Percentiles rank a stretch among this genome's conserved stretches.
Conservation (phyloP, 2,329 filamentous ascomycete species). For the Colletotrichum sp. region DNA sequence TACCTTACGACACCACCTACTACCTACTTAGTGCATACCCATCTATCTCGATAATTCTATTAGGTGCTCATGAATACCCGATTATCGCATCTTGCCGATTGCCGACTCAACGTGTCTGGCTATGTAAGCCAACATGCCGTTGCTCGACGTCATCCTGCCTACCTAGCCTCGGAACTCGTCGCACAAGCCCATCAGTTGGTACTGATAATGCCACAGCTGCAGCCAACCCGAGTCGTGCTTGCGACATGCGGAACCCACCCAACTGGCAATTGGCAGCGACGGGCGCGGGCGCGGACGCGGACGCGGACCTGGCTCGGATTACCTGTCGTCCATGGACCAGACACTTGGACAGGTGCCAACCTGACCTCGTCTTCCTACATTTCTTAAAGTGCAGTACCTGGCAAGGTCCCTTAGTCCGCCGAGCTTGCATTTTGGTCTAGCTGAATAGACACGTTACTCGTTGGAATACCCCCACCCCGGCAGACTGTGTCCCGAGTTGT, state of each 20-base stretch:
- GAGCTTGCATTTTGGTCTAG: not conserved
- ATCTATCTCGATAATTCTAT: not conserved
- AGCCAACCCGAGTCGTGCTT: not conserved
- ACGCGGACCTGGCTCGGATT: not conserved
- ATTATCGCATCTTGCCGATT: not conserved
- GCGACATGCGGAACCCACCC: not conserved
- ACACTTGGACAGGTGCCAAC: not conserved
- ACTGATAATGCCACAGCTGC: not conserved
- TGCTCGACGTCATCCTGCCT: not conserved
- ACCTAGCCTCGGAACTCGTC: not conserved
- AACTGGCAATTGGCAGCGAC: not conserved
- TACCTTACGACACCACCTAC: not conserved
- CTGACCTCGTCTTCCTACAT: not conserved
- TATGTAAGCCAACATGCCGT: not conserved
- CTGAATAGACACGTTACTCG: not conserved
- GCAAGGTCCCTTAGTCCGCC: not conserved
- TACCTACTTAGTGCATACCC: not conserved
- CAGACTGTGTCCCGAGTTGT: not conserved
- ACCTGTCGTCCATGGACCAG: not conserved
- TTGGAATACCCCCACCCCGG: not conserved
- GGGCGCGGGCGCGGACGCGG: not conserved
- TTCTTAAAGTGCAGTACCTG: not conserved
- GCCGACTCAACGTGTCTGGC: not conserved
- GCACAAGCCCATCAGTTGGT: not conserved
- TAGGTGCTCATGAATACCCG: not conserved